Base-by-base conservation (phyloP, 768 basidiomycete genomes). In the Rhodosporidiobolus sp. region DNA sequence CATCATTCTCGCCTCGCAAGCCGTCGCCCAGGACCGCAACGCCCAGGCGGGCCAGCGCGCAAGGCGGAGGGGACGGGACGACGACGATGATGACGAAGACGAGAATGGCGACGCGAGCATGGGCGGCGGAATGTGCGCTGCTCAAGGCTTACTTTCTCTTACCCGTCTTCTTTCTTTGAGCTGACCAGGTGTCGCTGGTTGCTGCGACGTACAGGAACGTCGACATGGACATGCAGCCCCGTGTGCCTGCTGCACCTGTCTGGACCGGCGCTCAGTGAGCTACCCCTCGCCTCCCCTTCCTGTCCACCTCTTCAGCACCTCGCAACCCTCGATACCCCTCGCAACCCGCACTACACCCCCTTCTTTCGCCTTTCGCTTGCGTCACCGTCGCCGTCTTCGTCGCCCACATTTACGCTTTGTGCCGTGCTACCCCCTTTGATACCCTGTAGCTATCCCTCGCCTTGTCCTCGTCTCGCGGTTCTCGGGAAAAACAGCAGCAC, bases 1-100 rank as follows among this genome's bases (percentile, higher is more conserved):
- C 8, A 95, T 95, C 79, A 91, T 94, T 80, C 88, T 86, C 77
- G 93, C 93, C 16, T 86, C 83, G 66, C 83, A 86, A 32, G 90
- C 90, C 0, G 85, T 92, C 45, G 86, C 87, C 9, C 81, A 83
- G 5, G 75, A 72, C 77, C 87, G 88, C 1, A 74, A 80, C 22
- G 82, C 81, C 62, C 83, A 84, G 64, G 79, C 83, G 14, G 84
- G 84, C 3, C 80, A 85, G 38, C 67, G 77, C 1, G 69, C 73
- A 19, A 83, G 86, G 67, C 80, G 85, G 50, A 86, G 90, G 77
- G 92, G 92, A 79, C 85, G 91, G 30, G 70, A 68, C 19, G 76
- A 77, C 49, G 86, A 85, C 30, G 82, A 82, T 24, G 88, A 90
- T 19, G 90, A 90, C n/a, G n/a, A n/a, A 8, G 89, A 90, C 58